Conservation (phyloP, 305 asterid genomes). For the Rubia tinctorum region DNA sequence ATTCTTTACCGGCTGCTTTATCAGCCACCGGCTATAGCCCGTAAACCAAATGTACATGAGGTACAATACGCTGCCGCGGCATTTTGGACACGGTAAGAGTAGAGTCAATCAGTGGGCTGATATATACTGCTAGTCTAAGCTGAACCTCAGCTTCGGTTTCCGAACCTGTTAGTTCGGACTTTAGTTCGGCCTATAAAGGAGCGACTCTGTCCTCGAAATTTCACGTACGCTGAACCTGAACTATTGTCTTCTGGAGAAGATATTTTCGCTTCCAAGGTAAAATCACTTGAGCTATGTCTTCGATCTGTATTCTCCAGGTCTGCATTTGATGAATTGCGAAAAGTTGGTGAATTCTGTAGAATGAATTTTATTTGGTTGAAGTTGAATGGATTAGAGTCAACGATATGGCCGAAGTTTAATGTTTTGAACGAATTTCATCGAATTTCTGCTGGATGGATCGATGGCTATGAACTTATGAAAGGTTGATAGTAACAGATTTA, state of each 20-base stretch:
- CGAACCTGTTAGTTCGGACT: constrained; percentile 44
- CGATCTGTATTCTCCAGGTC: not conserved
- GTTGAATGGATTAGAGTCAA: constrained; percentile 10
- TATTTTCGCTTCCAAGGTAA: constrained; percentile 35
- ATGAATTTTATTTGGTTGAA: not conserved
- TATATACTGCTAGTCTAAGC: constrained; percentile 32
- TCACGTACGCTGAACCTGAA: not conserved
- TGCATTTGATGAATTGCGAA: constrained; percentile 9
- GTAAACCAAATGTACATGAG: not conserved
- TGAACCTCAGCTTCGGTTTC: constrained; percentile 40
- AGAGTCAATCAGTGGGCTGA: constrained; percentile 58
- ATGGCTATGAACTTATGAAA: not conserved
- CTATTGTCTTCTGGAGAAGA: not conserved
- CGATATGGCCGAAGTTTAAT: not conserved
- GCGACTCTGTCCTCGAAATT: not conserved
- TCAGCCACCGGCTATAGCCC: constrained; percentile 1
- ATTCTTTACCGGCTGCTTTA: constrained; percentile 18
- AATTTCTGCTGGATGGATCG: not conserved
- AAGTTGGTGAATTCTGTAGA: not conserved
- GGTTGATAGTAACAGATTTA: not conserved
- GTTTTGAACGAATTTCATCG: too few species aligned
- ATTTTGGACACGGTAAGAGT: constrained; percentile 9
- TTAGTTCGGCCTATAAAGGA: constrained; percentile 29
- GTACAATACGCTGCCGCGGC: not conserved
- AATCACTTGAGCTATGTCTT: not conserved